Base-by-base conservation (phyloP, 2,329 filamentous ascomycete species). In the Fusarium zealandicum region DNA sequence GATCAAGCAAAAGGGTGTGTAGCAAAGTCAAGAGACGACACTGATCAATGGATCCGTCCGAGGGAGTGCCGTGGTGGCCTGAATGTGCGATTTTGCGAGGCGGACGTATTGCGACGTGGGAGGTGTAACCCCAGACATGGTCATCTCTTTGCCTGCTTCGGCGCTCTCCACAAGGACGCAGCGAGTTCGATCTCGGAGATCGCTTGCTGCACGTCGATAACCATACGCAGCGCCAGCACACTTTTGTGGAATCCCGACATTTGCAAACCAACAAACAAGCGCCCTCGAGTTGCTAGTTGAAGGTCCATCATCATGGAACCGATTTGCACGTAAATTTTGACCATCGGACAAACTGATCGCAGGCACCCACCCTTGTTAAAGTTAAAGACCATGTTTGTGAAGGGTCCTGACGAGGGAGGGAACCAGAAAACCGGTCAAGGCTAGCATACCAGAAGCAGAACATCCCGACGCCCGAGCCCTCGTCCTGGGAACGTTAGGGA, bases 401-500 rank as follows among this genome's bases (percentile, higher is more conserved):
- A 63, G 52, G 58, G 48, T 59, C 55, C 40, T 46, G 37, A 55
- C 33, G 37, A 37, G 47, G 42, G 48, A 51, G 49, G 45, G 54
- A 53, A 51, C 51, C 35, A 49, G 35, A 48, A 45, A 47, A 52
- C 53, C 45, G 50, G 59, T 51, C 54, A 64, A 57, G 60, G 54
- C 39, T 52, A 64, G 62, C 50, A 54, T 54, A 59, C 59, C 54
- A 63, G 61, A 68, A 67, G 65, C 65, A 68, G 65, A 59, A 68
- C 65, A 68, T 68, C 60, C 65, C 62, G 64, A 66, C 63, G 65
- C 65, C 68, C 68, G 67, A 69, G 61, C 59, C 69, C 58, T 53
- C 51, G 67, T 68, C 50, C 59, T 67, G 64, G 69, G 63, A 62
- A 67, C 59, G 57, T 63, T 61, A 66, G 59, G 36, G 43, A 62